Evolutionary conservation across 257 asterid species (phyloP).

Genomic region (Verbascum thapsus): DNA sequence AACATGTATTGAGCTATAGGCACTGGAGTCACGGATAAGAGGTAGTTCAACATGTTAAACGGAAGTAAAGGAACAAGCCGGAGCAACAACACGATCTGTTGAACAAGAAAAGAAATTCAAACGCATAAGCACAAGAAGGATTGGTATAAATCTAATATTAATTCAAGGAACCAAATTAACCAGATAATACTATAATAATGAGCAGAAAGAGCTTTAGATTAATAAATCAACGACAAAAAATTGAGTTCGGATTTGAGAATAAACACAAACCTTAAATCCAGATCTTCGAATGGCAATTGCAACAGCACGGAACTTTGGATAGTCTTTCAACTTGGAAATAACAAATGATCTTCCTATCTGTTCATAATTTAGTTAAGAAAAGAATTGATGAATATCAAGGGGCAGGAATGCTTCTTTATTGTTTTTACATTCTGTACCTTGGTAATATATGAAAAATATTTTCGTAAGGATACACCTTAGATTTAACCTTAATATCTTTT

Average conservation of each 20-base stretch:
- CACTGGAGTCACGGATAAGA: conserved; percentile 92
- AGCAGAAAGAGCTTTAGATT: no score
- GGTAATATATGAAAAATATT: no score
- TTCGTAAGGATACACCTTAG: background rate
- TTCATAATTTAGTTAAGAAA: conserved; percentile 19
- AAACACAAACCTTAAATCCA: conserved; percentile 75
- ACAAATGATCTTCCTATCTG: conserved; percentile 95
- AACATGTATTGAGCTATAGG: conserved; percentile 78
- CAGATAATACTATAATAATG: no score
- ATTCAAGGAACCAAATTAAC: conserved; percentile 15
- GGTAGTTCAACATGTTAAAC: conserved; percentile 94
- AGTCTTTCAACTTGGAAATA: conserved; percentile 86
- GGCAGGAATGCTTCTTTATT: background rate
- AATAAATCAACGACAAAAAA: no score
- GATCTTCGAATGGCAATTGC: conserved; percentile 82
- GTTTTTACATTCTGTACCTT: background rate
- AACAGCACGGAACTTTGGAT: conserved; percentile 90
- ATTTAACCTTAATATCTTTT: conserved; percentile 1
- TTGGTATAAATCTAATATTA: conserved; percentile 1
- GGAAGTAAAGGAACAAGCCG: conserved; percentile 97
- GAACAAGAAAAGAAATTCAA: conserved; percentile 24
- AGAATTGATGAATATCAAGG: conserved; percentile 13
- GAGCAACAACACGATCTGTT: conserved; percentile 88
- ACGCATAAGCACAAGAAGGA: no score
- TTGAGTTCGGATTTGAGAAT: conserved; percentile 3